Evolutionary conservation across 306 rosid genomes (phyloP), one percentile per base, ranked within the genome.

Genomic region (Quillaja saponaria): DNA sequence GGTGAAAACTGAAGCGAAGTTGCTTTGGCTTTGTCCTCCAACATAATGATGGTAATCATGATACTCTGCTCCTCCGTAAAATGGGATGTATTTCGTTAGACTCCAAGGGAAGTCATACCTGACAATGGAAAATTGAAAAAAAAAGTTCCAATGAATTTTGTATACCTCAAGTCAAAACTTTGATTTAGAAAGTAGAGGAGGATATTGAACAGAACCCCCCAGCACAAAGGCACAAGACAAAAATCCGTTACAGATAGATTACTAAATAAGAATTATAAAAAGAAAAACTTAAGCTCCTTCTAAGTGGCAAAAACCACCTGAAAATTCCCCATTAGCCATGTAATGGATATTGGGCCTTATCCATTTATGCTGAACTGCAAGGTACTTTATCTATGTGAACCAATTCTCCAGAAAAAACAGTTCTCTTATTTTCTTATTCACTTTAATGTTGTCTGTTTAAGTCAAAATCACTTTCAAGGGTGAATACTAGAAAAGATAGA

Each of bases 11-110:
- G 99, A 92, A 56, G 96, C 95, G 39, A 89, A 92, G 69, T 92
- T 92, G 77, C 99, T 92, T 5, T 89, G 96, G 84, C 99, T 92
- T 66, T 81, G 89, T 66, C 91, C 87, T 57, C 99, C 99, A 69
- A 92, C 99, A 75, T 86, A 92, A 74, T 89, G 96, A 80, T 92
- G 96, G 80, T 88, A 92, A 78, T 92, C 96, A 54, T 92, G 96
- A 76, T 92, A 64, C 62, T 92, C 99, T 48, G 99, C 84, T 12
- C 99, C 99, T 34, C 91, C 99, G 49, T 92, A 92, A 75, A 92
- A 86, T 35, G 99, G 99, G 71, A 92, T 86, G 40, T 68, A 83
- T 71, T 86, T 89, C 8, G 95, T 84, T 59, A 70, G 77, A 70
- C 71, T 85, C 99, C 95, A 89, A 12, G 95, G 96, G 60, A 92